Conservation (phyloP, 257 asterid species). For the Nicotiana obtusifolia region DNA sequence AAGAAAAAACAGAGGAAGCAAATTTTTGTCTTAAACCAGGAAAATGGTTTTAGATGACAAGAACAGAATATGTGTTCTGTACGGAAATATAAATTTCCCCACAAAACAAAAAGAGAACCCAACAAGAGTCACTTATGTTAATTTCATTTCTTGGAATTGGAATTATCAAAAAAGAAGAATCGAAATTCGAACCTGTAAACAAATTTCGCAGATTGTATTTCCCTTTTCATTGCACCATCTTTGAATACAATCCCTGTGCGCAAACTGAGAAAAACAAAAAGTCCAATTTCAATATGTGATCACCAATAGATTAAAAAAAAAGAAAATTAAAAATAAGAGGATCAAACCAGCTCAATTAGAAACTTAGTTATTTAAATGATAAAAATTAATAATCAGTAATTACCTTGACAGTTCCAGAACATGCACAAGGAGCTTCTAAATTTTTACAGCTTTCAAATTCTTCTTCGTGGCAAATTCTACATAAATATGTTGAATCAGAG, state of each 20-base stretch:
- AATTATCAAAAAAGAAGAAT: not conserved
- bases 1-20: not conserved
- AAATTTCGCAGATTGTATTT: constrained; percentile 75
- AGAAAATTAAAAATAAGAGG: not conserved
- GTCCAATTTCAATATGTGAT: not conserved
- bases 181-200: constrained; percentile 51
- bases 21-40: not conserved
- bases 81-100: not conserved
- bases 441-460: constrained; percentile 53
- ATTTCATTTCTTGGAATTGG: not conserved
- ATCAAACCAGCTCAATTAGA: not conserved
- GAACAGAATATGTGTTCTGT: not conserved
- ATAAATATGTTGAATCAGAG: constrained; percentile 24
- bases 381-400: not conserved
- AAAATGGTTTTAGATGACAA: not conserved
- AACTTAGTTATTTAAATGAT: not conserved
- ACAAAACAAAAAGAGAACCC: not conserved
- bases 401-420: constrained; percentile 92
- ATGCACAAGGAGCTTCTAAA: constrained; percentile 76
- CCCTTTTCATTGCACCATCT: constrained; percentile 97
- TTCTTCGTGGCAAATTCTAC: constrained; percentile 90
- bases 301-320: not conserved
- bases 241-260: constrained; percentile 92
- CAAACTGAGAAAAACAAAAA: constrained; percentile 38
- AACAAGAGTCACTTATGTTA: not conserved